Percentiles rank a stretch among this genome's conserved stretches.
Conservation (phyloP, 2,329 filamentous ascomycete genomes). For the Alternaria brassicicola region DNA sequence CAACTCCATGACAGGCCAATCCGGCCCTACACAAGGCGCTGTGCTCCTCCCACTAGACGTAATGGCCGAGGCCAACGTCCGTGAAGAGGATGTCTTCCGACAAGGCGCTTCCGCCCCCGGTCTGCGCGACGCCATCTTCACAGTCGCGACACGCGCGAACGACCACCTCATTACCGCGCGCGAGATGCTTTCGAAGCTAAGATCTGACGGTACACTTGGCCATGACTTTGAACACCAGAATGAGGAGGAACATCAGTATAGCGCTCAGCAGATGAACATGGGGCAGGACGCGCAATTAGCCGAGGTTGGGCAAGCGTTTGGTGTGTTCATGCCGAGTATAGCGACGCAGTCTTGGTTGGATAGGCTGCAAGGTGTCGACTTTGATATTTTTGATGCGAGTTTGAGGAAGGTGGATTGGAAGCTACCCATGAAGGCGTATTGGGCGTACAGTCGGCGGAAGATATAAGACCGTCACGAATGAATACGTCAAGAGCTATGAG, state of each 20-base stretch:
- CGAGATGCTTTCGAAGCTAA: constrained; percentile 85
- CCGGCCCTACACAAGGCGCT: constrained; percentile 62
- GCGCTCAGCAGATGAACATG: constrained; percentile 43
- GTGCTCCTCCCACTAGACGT: constrained; percentile 86
- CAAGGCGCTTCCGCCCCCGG: constrained; percentile 78
- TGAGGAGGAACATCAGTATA: constrained; percentile 70
- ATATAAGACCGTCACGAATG: constrained; percentile 38
- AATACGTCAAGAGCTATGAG: neutral
- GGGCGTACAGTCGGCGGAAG: constrained; percentile 62
- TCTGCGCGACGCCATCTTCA: constrained; percentile 87
- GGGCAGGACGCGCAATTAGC: constrained; percentile 49
- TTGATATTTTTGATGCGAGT: constrained; percentile 75
- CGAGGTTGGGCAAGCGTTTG: constrained; percentile 72
- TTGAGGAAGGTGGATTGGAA: constrained; percentile 76
- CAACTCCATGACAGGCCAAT: constrained; percentile 42
- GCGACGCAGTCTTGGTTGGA: constrained; percentile 80
- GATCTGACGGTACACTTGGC: constrained; percentile 73
- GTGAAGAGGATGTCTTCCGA: constrained; percentile 88
- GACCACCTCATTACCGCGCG: constrained; percentile 94
- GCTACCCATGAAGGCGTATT: constrained; percentile 78
- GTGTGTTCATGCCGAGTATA: constrained; percentile 79
- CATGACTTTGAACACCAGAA: constrained; percentile 89
- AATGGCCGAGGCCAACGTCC: constrained; percentile 80
- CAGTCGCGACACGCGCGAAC: constrained; percentile 89
- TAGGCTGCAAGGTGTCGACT: constrained; percentile 78